Evolutionary conservation across 768 basidiomycete species (phyloP), one percentile per base, ranked within the genome.

Genomic region (Porpolomopsis calyptriformis): DNA sequence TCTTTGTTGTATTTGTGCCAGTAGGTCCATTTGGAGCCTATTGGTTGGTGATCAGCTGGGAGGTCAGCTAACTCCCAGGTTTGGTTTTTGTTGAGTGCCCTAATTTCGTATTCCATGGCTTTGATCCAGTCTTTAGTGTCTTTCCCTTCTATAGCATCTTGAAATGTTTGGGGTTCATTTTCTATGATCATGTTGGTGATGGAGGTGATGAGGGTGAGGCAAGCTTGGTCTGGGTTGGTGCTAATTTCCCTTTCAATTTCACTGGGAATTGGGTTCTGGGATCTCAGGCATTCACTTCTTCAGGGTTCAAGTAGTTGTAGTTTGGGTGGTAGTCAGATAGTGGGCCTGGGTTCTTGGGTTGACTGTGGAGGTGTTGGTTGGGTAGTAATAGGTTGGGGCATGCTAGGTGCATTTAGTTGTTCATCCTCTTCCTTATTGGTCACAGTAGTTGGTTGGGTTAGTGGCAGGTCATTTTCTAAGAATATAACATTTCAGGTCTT

Each of bases 1-100:
- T 52, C 18, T 2, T 44, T 49, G 47, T 66, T 57, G 20, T 45
- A 40, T 51, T 70, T 70, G 20, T 49, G 44, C 20, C 46, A 49
- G 53, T 57, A 68, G 7, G 56, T 52, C 57, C 57, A 57, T 46
- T 55, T 57, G 26, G 9, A 25, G 6, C 46, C 29, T 31, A 31
- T 31, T 7, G 29, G 29, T 31, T 31, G 7, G 14, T 14, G 29
- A 14, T 14, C 44, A 33, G 27, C n/a, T 4, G 44, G 44, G 4
- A 23, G 11, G 4, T 46, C 39, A 27, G 45, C 44, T 12, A 45
- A 35, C 11, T 11, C 29, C 44, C 44, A 45, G 5, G 44, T 45
- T 8, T 18, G 4, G 7, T 29, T 35, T 10, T 11, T 19, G 18
- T 23, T 24, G 6, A 45, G 33, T 4, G 44, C 33, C 27, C 20